Percentiles rank a stretch among this genome's conserved stretches.
phyloP scores from a whole-genome alignment of 108 stramenopile genomes.

The Mediolabrus comicus region DNA sequence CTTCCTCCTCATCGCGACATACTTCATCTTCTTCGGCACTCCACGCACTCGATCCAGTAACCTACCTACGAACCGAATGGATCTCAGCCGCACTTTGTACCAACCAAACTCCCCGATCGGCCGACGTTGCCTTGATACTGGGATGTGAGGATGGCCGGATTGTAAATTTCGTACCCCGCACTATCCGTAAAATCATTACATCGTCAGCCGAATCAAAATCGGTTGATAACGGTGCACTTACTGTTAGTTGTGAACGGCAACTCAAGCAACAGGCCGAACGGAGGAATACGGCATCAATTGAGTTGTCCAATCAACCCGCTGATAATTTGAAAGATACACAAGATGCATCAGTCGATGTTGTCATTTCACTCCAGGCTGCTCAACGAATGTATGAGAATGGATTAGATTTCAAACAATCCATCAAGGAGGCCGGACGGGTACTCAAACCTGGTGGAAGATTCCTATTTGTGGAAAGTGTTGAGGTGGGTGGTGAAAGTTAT shows the following conservation, averaged over 20 bases:
- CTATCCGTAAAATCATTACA: slow-evolving; percentile 70
- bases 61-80: slow-evolving; percentile 86
- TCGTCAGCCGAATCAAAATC: slow-evolving; percentile 50
- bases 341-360: slow-evolving; percentile 75
- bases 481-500: slow-evolving; percentile 66
- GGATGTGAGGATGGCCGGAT: slow-evolving; percentile 78
- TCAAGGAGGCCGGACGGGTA: slow-evolving; percentile 80
- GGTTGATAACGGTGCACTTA: slow-evolving; percentile 37
- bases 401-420: slow-evolving; percentile 71
- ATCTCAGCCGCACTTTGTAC: slow-evolving; percentile 78
- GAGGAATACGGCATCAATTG: slow-evolving; percentile 41
- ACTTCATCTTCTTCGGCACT: not conserved
- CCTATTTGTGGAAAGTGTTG: slow-evolving; percentile 78
- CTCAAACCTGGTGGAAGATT: slow-evolving; percentile 84
- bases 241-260: slow-evolving; percentile 54
- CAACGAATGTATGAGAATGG: slow-evolving; percentile 75
- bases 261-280: slow-evolving; percentile 72
- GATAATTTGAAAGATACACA: slow-evolving; percentile 66
- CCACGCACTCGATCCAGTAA: slow-evolving; percentile 71
- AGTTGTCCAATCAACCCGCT: slow-evolving; percentile 61
- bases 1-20: too few species aligned
- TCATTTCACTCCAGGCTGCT: slow-evolving; percentile 68
- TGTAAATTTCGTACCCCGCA: slow-evolving; percentile 82
- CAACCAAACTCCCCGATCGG: slow-evolving; percentile 80
- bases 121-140: slow-evolving; percentile 68